Base-by-base conservation (phyloP, 345 rosid genomes). In the Cardamine occulta region DNA sequence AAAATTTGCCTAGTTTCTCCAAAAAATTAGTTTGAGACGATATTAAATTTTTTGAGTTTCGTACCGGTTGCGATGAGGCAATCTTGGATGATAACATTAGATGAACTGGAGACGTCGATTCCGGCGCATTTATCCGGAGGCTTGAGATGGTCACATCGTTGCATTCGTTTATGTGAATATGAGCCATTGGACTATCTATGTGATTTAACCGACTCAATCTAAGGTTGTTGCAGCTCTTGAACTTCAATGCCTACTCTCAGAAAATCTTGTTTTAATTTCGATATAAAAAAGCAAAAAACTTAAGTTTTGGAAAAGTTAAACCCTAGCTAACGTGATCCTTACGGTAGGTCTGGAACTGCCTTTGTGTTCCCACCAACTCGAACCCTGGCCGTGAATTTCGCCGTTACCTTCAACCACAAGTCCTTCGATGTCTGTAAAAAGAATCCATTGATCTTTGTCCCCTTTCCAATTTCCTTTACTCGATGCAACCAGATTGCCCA, bases 321-420 rank as follows among this genome's bases (percentile, higher is more conserved):
- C 2, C 44, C 7, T 48, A 48, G 53, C 63, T 34, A 68, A 48
- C 45, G 61, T 48, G 34, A 63, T 52, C 12, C 75, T 63, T 70
- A 79, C 82, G 62, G 79, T 68, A 44, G 82, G 82, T 74, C 82
- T 68, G 13, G 82, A 68, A 17, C 60, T 26, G 68, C 69, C 75
- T 45, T 54, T 68, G 80, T 75, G 28, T 31, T 51, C 56, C 89
- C 88, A 85, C 88, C 85, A 85, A 15, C 26, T 53, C 5, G 73
- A 49, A 21, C 88, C 89, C 7, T 72, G 84, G 13, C 86, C 89
- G 21, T 84, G 69, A 15, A 86, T 72, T 18, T 15, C 23, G 6
- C 89, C 84, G 2, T 34, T 2, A 19, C 83, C 85, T 44, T 71
- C 66, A 19, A 86, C 32, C 11, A 49, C 61, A 29, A 86, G 74